Evolutionary conservation across 139 green algal genomes (phyloP), one percentile per base, ranked within the genome.

Genomic region (Gonium pectorale): DNA sequence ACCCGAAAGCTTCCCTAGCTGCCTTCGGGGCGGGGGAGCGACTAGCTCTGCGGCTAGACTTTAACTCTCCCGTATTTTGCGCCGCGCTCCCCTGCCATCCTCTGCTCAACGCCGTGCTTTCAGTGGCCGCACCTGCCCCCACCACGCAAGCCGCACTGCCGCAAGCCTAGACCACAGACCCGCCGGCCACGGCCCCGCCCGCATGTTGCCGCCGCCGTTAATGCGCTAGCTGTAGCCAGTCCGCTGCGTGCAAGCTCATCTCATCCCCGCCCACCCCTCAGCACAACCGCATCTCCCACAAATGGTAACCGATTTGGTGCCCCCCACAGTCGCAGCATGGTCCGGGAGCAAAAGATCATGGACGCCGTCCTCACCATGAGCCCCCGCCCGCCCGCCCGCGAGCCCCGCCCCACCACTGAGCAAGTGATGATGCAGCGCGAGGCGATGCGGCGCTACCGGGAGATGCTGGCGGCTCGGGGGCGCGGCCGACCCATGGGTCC

Each of bases 311-410:
- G 4, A 33, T n/a, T 44, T 49, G 5, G 35, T 17, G 7, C 67
- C 74, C 21, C 24, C 35, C 63, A 4, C 79, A 85, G 79, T 35
- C 79, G 79, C 64, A 75, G 60, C 79, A 85, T 85, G 79, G 29
- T 85, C 35, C 63, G 79, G 0, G 79, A 85, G 49, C 67, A 85
- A 46, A 7, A 64, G 22, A 85, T 85, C 49, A 33, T 4, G 17
- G 77, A 83, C 38, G 26, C 43, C 0, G 77, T 74, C 1, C 9
- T 51, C 15, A 46, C 13, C 31, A 73, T 83, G 77, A 37, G n/a
- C 41, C 77, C 77, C 41, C 49, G 44, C 43, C 77, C 77, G 21
- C 62, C 62, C 77, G 43, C 44, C 22, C 62, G 43, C 24, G 77
- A 83, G 6, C 43, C 29, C 21, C 77, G 77, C 22, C 77, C 77